Conservation (phyloP, 345 rosid species). For the Pugionium cornutum region DNA sequence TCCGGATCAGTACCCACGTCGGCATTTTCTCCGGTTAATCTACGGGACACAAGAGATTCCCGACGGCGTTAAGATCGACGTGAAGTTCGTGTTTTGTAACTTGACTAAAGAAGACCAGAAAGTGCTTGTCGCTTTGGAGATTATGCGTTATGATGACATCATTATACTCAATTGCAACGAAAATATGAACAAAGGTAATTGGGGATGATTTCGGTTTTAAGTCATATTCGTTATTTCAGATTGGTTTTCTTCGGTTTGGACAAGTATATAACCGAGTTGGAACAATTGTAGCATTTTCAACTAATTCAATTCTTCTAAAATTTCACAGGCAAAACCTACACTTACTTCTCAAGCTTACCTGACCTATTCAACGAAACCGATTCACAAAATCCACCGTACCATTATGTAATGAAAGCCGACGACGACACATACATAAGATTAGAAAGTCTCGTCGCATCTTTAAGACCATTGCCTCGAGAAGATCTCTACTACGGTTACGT, state of each 20-base stretch:
- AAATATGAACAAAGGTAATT: conserved; percentile 77
- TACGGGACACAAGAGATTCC: conserved; percentile 61
- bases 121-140: conserved; percentile 79
- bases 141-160: conserved; percentile 80
- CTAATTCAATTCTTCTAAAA: conserved; percentile 1
- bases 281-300: neutral
- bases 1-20: conserved; percentile 76
- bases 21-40: conserved; percentile 68
- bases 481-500: conserved; percentile 31
- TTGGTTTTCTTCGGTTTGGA: neutral
- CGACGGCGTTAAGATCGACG: conserved; percentile 53
- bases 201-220: conserved; percentile 4
- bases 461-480: conserved; percentile 67
- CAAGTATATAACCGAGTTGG: too few relatives aligned
- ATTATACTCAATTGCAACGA: conserved; percentile 75
- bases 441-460: conserved; percentile 53
- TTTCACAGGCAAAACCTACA: conserved; percentile 61
- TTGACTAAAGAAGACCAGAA: conserved; percentile 84
- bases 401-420: conserved; percentile 80
- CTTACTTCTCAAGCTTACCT: conserved; percentile 76
- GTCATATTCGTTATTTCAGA: neutral
- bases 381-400: conserved; percentile 61
- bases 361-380: conserved; percentile 49
- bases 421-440: conserved; percentile 72
- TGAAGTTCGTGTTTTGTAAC: conserved; percentile 92